Conservation (phyloP, 768 basidiomycete species). For the Calocybe cyanea region DNA sequence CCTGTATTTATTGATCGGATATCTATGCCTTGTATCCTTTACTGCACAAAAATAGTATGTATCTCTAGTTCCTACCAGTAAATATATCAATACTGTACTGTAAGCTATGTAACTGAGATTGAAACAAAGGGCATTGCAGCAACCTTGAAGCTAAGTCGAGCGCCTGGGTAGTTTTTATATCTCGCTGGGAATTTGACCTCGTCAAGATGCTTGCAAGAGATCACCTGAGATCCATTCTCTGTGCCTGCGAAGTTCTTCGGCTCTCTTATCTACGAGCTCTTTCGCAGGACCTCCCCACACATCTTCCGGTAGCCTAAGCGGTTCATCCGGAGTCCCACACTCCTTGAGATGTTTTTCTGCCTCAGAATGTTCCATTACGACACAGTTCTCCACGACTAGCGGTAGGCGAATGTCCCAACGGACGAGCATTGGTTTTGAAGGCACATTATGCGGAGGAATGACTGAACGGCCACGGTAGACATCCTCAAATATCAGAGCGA, state of each 20-base stretch:
- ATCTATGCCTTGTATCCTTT: neutral
- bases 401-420: constrained; percentile 74
- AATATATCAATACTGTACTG: no score
- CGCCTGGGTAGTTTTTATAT: no score
- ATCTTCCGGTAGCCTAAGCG: constrained; percentile 38
- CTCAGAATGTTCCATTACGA: constrained; percentile 77
- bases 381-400: constrained; percentile 75
- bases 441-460: constrained; percentile 74
- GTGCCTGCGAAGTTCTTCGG: constrained; percentile 53
- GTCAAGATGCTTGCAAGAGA: no score
- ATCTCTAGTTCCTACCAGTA: neutral
- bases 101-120: no score
- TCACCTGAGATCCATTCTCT: constrained; percentile 43
- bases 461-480: constrained; percentile 74
- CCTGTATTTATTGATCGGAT: neutral
- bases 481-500: constrained; percentile 84
- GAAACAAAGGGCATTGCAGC: no score
- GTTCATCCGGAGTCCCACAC: constrained; percentile 30
- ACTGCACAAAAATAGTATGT: neutral
- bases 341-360: constrained; percentile 60
- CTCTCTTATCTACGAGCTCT: constrained; percentile 52
- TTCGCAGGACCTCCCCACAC: constrained; percentile 71
- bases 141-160: no score
- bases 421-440: constrained; percentile 67
- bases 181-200: no score